These are phyloP conservation scores for Penicillium simplicissimum DNA, from an alignment of 495 filamentous ascomycete genomes.

Conservation along the genomic window DNA sequence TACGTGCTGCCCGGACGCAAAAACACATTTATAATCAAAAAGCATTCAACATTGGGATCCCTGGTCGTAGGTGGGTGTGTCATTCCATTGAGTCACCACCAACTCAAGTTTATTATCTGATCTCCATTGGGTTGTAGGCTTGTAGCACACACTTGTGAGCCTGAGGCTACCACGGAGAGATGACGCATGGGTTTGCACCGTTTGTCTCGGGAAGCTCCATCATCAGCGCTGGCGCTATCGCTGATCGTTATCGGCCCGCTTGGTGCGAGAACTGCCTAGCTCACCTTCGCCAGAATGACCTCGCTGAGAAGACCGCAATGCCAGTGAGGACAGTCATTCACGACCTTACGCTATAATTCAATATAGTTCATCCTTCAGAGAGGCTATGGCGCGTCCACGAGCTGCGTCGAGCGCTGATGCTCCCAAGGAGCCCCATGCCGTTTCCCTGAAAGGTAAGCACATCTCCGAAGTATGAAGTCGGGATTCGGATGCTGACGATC, in stretches of 20 bases:
- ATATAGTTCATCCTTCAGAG: neutral
- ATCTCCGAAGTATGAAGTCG: neutral
- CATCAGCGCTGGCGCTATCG: conserved; percentile 14
- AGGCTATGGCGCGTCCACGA: conserved; percentile 47
- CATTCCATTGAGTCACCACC: neutral
- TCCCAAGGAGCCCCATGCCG: conserved; percentile 76
- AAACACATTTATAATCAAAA: too few species aligned
- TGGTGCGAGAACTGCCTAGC: neutral
- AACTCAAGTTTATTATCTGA: neutral
- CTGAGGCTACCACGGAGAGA: neutral
- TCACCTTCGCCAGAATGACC: conserved; percentile 15
- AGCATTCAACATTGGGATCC: too few species aligned
- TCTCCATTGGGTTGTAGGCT: neutral
- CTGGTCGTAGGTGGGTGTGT: neutral
- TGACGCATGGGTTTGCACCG: conserved; percentile 26
- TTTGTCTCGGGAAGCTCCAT: conserved; percentile 17
- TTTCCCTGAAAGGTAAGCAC: conserved; percentile 75
- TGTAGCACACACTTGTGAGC: neutral
- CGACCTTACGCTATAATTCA: neutral
- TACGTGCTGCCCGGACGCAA: too few species aligned
- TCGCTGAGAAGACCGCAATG: conserved; percentile 13
- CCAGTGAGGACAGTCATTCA: neutral
- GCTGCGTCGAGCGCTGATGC: conserved; percentile 54
- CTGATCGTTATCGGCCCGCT: conserved; percentile 14
- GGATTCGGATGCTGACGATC: conserved; percentile 9